Evolutionary conservation across 2,329 filamentous ascomycete genomes (phyloP).

Genomic region (Spiromastix sp.): DNA sequence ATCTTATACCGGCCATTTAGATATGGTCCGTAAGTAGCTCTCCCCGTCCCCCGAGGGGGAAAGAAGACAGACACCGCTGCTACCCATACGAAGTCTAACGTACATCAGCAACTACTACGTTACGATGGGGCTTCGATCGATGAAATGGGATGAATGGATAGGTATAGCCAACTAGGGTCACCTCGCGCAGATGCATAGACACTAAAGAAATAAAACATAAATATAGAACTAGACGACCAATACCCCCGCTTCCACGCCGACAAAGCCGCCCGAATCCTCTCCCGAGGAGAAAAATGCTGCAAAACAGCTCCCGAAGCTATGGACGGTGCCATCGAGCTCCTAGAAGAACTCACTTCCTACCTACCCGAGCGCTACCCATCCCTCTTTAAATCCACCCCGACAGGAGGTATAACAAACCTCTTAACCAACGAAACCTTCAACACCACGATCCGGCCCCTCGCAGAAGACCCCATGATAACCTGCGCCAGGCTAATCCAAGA

Average conservation of each 20-base stretch:
- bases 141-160: slow-evolving; percentile 67
- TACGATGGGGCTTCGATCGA: slow-evolving; percentile 64
- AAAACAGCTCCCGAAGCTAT: slow-evolving; percentile 59
- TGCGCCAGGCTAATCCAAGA: slow-evolving; percentile 66
- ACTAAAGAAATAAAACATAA: slow-evolving; percentile 1
- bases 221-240: slow-evolving; percentile 64
- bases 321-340: slow-evolving; percentile 61
- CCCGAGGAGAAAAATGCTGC: slow-evolving; percentile 59
- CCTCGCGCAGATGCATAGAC: slow-evolving; percentile 2
- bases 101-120: slow-evolving; percentile 59
- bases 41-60: too few species aligned
- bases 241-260: slow-evolving; percentile 62
- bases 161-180: slow-evolving; percentile 18
- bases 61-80: neutral
- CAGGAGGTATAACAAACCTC: slow-evolving; percentile 56
- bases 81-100: neutral
- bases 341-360: slow-evolving; percentile 52
- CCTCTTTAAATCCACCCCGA: slow-evolving; percentile 53
- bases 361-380: slow-evolving; percentile 52
- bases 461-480: slow-evolving; percentile 70
- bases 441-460: slow-evolving; percentile 51
- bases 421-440: slow-evolving; percentile 64
- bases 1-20: slow-evolving; percentile 70
- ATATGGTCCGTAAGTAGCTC: slow-evolving; percentile 50
- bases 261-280: slow-evolving; percentile 57